phyloP scores from a whole-genome alignment of 2,329 filamentous ascomycete species.

The Trichoderma afroharzianum region DNA sequence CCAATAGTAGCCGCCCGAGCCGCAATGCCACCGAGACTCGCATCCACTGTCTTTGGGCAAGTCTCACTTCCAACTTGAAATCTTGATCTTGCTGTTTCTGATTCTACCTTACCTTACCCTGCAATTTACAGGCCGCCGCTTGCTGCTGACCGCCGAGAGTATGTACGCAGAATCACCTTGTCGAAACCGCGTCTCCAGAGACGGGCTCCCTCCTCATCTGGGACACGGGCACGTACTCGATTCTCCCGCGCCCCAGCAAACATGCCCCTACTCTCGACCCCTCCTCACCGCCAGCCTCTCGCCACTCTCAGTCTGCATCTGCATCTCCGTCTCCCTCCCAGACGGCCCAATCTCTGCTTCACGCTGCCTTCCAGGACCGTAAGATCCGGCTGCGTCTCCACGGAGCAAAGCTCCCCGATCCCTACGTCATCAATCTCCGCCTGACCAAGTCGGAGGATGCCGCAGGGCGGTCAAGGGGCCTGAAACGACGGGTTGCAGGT shows the following conservation, averaged over 20 bases:
- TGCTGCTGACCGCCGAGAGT: neutral
- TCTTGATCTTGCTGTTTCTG: neutral
- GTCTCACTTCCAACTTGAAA: slow-evolving; percentile 20
- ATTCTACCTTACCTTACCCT: neutral
- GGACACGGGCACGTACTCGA: slow-evolving; percentile 58
- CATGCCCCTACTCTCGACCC: slow-evolving; percentile 30
- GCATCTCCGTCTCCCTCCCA: slow-evolving; percentile 22
- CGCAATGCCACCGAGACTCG: slow-evolving; percentile 61
- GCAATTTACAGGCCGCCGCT: neutral
- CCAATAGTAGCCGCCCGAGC: slow-evolving; percentile 51
- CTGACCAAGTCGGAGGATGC: slow-evolving; percentile 45
- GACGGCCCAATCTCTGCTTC: slow-evolving; percentile 46
- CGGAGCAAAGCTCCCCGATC: slow-evolving; percentile 49
- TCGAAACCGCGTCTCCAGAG: slow-evolving; percentile 52
- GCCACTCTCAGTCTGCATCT: slow-evolving; percentile 18
- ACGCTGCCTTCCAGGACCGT: slow-evolving; percentile 48
- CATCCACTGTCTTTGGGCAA: slow-evolving; percentile 57
- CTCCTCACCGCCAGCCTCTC: slow-evolving; percentile 28
- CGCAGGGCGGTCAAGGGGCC: slow-evolving; percentile 28
- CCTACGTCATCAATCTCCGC: slow-evolving; percentile 54
- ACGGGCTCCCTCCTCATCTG: slow-evolving; percentile 60
- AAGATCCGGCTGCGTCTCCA: slow-evolving; percentile 56
- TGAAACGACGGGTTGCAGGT: slow-evolving; percentile 6
- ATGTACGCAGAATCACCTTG: slow-evolving; percentile 52
- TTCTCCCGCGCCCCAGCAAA: slow-evolving; percentile 44